Percentiles rank a stretch among this genome's conserved stretches.
phyloP scores from a whole-genome alignment of 75 land plant species.

The Picea glauca region DNA sequence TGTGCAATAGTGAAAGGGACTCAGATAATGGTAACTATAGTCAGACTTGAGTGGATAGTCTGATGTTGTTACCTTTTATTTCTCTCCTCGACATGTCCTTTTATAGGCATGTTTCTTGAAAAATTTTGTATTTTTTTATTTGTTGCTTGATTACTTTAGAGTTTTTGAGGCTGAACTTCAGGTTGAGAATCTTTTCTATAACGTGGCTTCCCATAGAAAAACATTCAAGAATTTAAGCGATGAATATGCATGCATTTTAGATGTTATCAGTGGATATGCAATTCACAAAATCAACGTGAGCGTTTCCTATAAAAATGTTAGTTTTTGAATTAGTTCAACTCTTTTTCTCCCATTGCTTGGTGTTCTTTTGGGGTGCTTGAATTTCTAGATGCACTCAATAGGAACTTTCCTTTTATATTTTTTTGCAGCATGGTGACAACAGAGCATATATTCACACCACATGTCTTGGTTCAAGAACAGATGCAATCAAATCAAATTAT shows the following conservation, averaged over 20 bases:
- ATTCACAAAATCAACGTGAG: conserved; percentile 70
- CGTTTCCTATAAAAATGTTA: conserved; percentile 94
- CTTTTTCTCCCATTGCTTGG: neutral
- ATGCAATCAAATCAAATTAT: conserved; percentile 81
- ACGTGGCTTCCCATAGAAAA: conserved; percentile 86
- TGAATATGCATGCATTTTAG: conserved; percentile 91
- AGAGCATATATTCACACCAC: conserved; percentile 84
- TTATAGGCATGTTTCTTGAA: neutral
- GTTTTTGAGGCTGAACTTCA: conserved; percentile 19
- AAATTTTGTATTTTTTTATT: neutral
- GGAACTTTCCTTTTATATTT: too few relatives aligned
- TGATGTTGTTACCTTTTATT: too few relatives aligned
- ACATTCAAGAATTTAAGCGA: conserved; percentile 86
- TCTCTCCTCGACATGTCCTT: conserved; percentile 3
- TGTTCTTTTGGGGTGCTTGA: too few relatives aligned
- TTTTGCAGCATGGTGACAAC: conserved; percentile 75
- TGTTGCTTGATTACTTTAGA: conserved; percentile 8
- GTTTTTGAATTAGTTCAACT: neutral
- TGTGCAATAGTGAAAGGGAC: conserved; percentile 99
- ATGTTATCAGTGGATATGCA: conserved; percentile 81
- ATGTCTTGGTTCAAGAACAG: conserved; percentile 55
- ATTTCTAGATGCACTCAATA: too few relatives aligned
- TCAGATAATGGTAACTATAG: conserved; percentile 70
- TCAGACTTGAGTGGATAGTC: too few relatives aligned
- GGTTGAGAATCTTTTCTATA: conserved; percentile 76